These are phyloP conservation scores for Claviceps sp. DNA, from an alignment of 2,329 filamentous ascomycete genomes.

Conservation along the genomic window DNA sequence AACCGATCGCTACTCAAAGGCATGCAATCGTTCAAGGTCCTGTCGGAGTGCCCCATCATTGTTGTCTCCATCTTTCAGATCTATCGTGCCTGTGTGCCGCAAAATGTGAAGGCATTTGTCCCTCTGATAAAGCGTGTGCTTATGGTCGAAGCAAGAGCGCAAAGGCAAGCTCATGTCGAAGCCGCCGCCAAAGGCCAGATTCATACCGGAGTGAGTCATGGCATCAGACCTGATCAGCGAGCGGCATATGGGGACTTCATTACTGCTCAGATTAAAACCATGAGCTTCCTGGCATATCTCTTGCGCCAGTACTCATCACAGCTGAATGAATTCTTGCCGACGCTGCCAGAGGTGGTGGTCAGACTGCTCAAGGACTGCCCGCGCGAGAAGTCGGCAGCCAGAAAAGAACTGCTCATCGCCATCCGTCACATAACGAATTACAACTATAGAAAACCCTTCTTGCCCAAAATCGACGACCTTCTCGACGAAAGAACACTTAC, in stretches of 20 bases:
- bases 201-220: constrained; percentile 84
- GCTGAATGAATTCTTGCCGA: constrained; percentile 74
- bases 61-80: constrained; percentile 97
- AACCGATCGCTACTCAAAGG: constrained; percentile 73
- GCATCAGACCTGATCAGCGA: constrained; percentile 65
- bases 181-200: constrained; percentile 66
- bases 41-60: constrained; percentile 96
- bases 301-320: constrained; percentile 79
- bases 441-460: constrained; percentile 90
- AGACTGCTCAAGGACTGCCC: constrained; percentile 87
- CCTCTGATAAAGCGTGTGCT: constrained; percentile 87
- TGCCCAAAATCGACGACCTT: constrained; percentile 87
- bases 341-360: constrained; percentile 79
- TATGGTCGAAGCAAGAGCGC: constrained; percentile 77
- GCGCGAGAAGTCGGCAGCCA: constrained; percentile 79
- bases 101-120: constrained; percentile 85
- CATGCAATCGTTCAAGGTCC: constrained; percentile 97
- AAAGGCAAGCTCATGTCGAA: constrained; percentile 81
- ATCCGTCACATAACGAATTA: constrained; percentile 99
- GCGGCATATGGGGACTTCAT: constrained; percentile 96
- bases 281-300: constrained; percentile 94
- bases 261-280: constrained; percentile 95
- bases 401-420: constrained; percentile 90
- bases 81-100: constrained; percentile 63
- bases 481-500: constrained; percentile 89